Base-by-base conservation (phyloP, 495 filamentous ascomycete genomes). In the Penicillium paradoxum region DNA sequence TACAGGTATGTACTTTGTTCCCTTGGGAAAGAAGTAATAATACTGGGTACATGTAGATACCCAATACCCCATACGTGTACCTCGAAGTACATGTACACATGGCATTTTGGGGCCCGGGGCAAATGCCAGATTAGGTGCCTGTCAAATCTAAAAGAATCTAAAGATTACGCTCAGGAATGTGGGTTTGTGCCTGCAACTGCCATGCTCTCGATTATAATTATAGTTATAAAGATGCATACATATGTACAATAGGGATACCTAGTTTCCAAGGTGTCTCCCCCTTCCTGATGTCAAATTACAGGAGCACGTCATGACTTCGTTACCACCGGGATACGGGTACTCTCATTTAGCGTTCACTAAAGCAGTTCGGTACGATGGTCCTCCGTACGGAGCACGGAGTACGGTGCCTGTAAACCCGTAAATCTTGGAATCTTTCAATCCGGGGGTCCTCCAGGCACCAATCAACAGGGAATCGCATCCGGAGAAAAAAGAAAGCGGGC, bases 401-500 rank as follows among this genome's bases (percentile, higher is more conserved):
- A 45, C 44, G 45, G 51, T 43, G 54, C 45, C 57, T 53, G 58
- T 60, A 59, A 33, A 36, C 19, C 24, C 22, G 46, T 43, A n/a
- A n/a, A n/a, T n/a, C n/a, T n/a, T n/a, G n/a, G n/a, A n/a, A 57
- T 37, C 30, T 40, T 45, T 30, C 42, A 47, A 63, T 60, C 53
- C 63, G 56, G 63, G 63, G 59, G 63, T 58, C 58, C 53, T 63
- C 39, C 54, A 66, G 53, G 43, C 37, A 52, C 64, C 66, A 70
- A 72, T 68, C 33, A 67, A 38, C 42, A 36, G 7, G 15, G 44
- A 32, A 36, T 49, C 42, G 32, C 59, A 56, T 65, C 59, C 54
- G 60, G 60, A 65, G 63, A 63, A 32, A 63, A 63, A 65, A 63
- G 60, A 63, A 65, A 63, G 60, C 55, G 63, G 63, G 44, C 50